Base-by-base conservation (phyloP, 2,329 filamentous ascomycete species). In the Diaporthe eres region DNA sequence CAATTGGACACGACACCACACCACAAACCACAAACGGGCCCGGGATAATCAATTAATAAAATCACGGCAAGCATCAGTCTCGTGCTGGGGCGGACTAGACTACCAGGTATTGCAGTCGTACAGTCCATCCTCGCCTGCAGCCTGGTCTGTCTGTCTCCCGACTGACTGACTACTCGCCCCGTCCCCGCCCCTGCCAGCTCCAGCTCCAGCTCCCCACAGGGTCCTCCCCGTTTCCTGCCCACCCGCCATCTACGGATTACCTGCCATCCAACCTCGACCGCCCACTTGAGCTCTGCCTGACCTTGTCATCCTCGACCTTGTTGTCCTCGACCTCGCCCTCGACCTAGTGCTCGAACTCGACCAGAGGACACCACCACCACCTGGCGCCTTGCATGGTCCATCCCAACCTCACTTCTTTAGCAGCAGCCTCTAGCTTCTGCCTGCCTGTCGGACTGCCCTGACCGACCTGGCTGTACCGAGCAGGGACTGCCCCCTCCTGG, bases 201-300 rank as follows among this genome's bases (percentile, higher is more conserved):
- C 31, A 34, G 31, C 31, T 34, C 51, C 9, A 51, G 44, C 53
- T 57, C 53, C 53, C 12, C 44, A 19, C 65, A 70, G 65, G 65
- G 65, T 70, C 65, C 65, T 70, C 49, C 65, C 65, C 49, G 25
- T 53, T 53, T 8, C n/a, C 31, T 39, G 19, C 17, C 31, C 31
- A n/a, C 44, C 44, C 9, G 60, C 25, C 60, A 22, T 63, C 53
- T 28, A 39, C 37, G 37, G 37, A 39, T 31, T 19, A 37, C 58
- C 60, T 42, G 58, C 39, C 65, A 68, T 53, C 65, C 65, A n/a
- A 55, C 42, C 65, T 55, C 47, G 34, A 70, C 65, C 49, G 12
- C 44, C 55, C 25, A 51, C 28, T 49, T 34, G 4, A 67, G 28
- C 63, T 53, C 19, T 22, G 47, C 25, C 31, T 12, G 63, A 68